phyloP scores from a whole-genome alignment of 1,284 basidiomycete species.

The Microbotryum intermedium region DNA sequence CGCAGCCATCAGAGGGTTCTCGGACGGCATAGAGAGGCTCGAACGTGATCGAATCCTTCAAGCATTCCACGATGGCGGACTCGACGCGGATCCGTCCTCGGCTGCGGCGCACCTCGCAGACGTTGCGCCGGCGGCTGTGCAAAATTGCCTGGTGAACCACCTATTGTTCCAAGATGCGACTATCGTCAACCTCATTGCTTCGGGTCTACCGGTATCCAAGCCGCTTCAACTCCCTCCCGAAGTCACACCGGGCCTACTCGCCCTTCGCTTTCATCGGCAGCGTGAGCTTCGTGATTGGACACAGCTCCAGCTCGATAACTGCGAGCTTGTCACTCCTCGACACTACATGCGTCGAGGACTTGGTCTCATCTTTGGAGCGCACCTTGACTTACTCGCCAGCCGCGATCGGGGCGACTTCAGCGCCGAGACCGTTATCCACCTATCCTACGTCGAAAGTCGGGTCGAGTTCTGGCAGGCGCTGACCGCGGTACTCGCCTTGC shows the following conservation, averaged over 20 bases:
- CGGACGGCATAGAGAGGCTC: slow-evolving; percentile 14
- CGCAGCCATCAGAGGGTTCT: slow-evolving; percentile 13
- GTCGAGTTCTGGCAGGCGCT: slow-evolving; percentile 21
- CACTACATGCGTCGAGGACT: slow-evolving; percentile 4
- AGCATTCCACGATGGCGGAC: slow-evolving; percentile 8
- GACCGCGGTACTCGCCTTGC: slow-evolving; percentile 6
- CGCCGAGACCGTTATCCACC: slow-evolving; percentile 8
- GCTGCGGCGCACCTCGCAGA: not conserved
- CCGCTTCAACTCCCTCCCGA: slow-evolving; percentile 6
- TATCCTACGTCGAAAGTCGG: slow-evolving; percentile 14
- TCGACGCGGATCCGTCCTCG: slow-evolving; percentile 8
- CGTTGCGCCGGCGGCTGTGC: slow-evolving; percentile 3
- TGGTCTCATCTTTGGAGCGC: slow-evolving; percentile 13
- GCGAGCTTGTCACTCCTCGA: not conserved
- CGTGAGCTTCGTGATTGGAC: slow-evolving; percentile 54
- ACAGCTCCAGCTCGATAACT: slow-evolving; percentile 36
- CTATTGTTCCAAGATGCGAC: slow-evolving; percentile 13
- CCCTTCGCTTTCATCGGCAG: slow-evolving; percentile 51
- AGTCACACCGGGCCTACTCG: slow-evolving; percentile 49
- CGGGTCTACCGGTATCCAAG: slow-evolving; percentile 3
- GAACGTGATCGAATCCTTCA: slow-evolving; percentile 6
- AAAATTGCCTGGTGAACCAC: slow-evolving; percentile 19
- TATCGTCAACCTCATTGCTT: slow-evolving; percentile 16
- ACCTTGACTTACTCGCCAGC: slow-evolving; percentile 23
- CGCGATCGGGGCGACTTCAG: slow-evolving; percentile 16